A percentile compares a stretch with the other conserved stretches of the same genome.
These are phyloP conservation scores for Colletotrichum cereale DNA, from an alignment of 2,329 filamentous ascomycete species.

Conservation along the genomic window DNA sequence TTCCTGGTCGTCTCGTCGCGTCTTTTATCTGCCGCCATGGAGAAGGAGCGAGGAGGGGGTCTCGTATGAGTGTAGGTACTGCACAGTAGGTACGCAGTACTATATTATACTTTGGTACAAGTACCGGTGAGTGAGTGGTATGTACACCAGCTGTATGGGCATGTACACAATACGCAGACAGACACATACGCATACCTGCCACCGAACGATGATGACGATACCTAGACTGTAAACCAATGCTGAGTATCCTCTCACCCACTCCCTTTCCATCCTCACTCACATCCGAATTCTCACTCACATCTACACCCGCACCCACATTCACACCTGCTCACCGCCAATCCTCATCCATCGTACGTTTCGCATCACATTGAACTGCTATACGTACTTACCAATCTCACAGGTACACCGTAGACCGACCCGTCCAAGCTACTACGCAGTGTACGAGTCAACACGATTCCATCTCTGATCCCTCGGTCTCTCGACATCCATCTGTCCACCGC, in stretches of 20 bases:
- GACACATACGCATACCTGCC: background rate
- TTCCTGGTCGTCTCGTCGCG: background rate
- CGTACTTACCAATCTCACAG: background rate
- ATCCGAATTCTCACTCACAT: background rate
- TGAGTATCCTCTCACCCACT: no score
- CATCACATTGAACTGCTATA: background rate
- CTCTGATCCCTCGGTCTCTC: background rate
- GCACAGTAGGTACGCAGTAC: no score
- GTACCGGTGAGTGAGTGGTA: background rate
- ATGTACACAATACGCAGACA: background rate
- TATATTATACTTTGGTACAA: background rate
- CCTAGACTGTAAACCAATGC: no score
- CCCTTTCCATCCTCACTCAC: background rate
- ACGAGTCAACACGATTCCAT: slow-evolving; percentile 7
- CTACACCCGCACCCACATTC: background rate
- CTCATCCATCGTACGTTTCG: background rate
- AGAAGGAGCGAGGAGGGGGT: background rate
- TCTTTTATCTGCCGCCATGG: slow-evolving; percentile 18
- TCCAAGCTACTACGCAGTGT: no score
- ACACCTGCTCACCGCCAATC: background rate
- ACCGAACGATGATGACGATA: slow-evolving; percentile 2
- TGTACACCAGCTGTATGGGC: background rate
- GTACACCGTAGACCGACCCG: no score
- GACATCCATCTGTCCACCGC: background rate
- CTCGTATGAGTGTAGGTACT: no score